A percentile compares a stretch with the other conserved stretches of the same genome.
These are phyloP conservation scores for Thozetella sp. DNA, from an alignment of 495 filamentous ascomycete species.

Conservation along the genomic window DNA sequence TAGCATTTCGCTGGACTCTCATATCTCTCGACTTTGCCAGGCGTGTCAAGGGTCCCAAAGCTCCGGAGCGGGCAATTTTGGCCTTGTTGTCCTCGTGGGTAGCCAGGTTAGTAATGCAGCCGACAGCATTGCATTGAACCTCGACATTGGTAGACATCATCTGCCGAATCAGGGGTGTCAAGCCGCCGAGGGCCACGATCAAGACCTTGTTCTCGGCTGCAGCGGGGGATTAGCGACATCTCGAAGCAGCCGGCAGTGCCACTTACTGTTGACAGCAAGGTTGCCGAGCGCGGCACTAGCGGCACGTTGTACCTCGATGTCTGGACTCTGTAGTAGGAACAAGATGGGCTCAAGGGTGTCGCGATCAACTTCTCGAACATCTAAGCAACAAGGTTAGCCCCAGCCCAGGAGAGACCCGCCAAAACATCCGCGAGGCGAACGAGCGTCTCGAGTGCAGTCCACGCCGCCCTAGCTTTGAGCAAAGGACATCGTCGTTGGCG, in stretches of 20 bases:
- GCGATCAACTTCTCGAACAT: conserved; percentile 94
- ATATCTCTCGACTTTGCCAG: conserved; percentile 97
- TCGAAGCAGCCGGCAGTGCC: conserved; percentile 5
- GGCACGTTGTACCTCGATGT: conserved; percentile 96
- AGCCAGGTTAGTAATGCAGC: conserved; percentile 96
- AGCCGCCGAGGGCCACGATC: conserved; percentile 89
- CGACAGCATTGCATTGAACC: conserved; percentile 98
- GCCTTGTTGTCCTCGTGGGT: conserved; percentile 99
- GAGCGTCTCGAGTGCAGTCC: neutral
- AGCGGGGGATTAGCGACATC: conserved; percentile 42
- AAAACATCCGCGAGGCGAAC: neutral
- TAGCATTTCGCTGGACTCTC: conserved; percentile 97
- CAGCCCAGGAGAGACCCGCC: neutral
- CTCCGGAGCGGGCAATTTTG: conserved; percentile 94
- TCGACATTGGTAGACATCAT: conserved; percentile 99
- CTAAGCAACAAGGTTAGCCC: conserved; percentile 46
- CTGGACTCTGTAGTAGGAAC: conserved; percentile 89
- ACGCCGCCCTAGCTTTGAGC: too few species aligned
- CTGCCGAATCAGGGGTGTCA: conserved; percentile 91
- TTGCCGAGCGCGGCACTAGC: conserved; percentile 96
- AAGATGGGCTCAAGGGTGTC: conserved; percentile 95
- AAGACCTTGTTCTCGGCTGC: conserved; percentile 97
- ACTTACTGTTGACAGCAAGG: conserved; percentile 92
- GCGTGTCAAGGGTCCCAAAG: conserved; percentile 84
- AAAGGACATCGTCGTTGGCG: too few species aligned